phyloP scores from a whole-genome alignment of 345 rosid species.

The Gossypium anomalum region DNA sequence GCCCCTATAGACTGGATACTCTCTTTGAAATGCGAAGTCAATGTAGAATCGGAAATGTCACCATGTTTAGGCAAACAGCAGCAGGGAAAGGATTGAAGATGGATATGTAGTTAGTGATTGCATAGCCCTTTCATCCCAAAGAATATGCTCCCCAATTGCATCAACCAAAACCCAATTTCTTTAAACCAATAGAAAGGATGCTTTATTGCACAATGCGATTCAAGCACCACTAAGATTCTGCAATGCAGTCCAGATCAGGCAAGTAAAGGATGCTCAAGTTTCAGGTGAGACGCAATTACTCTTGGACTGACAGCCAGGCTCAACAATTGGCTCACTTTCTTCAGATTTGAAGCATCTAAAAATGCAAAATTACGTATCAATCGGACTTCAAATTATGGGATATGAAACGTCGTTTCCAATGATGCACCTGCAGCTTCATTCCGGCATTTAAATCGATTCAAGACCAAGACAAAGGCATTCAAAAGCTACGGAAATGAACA shows the following conservation, averaged over 20 bases:
- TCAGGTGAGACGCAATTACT: neutral
- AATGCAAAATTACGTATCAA: neutral
- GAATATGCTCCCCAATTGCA: neutral
- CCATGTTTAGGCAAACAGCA: neutral
- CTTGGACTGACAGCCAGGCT: neutral
- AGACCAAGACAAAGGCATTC: neutral
- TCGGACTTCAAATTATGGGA: neutral
- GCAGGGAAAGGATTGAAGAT: neutral
- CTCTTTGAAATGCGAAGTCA: neutral
- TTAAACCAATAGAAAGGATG: neutral
- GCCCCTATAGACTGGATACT: neutral
- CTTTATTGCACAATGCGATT: neutral
- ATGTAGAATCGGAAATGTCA: neutral
- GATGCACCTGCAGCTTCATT: constrained; percentile 1
- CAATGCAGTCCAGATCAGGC: neutral
- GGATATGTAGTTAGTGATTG: neutral
- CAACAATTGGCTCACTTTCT: no score
- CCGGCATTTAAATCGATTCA: neutral
- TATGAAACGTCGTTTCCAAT: constrained; percentile 3
- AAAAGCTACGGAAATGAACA: neutral
- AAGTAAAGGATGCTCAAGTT: neutral
- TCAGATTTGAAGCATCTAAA: neutral
- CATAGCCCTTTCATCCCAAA: neutral
- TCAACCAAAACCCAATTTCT: neutral
- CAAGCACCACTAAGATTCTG: neutral